Base-by-base conservation (phyloP, 495 filamentous ascomycete species). In the Penicillium fimorum region DNA sequence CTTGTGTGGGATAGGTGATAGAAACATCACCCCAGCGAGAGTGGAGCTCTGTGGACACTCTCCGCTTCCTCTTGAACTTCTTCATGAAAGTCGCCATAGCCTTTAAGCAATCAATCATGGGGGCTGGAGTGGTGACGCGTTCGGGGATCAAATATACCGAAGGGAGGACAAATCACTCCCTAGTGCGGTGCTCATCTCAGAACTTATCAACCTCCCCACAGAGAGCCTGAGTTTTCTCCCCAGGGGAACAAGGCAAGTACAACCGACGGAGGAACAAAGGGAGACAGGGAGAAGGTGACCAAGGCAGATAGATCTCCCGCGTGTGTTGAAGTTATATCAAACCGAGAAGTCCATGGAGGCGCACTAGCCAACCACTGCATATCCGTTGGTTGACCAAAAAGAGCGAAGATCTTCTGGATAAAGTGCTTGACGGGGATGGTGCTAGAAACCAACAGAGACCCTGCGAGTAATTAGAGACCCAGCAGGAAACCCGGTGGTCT, bases 21-120 rank as follows among this genome's bases (percentile, higher is more conserved):
- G 69, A 58, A 18, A 68, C 57, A 58, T 78, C 76, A 22, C 76
- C 76, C 70, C 73, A 78, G 57, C 74, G 73, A 17, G 69, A 58
- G 54, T 78, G 65, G 40, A 77, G 57, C 37, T 76, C 70, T 1
- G 74, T 74, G 7, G 74, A 75, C 5, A 76, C 55, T 58, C 68
- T 69, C 46, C 67, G 73, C 58, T 73, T 77, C 55, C 64, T 61
- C 47, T 73, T 68, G 55, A 76, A 59, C 58, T 64, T 74, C 47
- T 67, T 68, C 35, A 76, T 63, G 40, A 76, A 54, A 44, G 56
- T 62, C 50, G 68, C 66, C 74, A 76, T 76, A 50, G 61, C 65
- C 20, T 64, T 58, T 35, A 59, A 52, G 20, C 59, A 57, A 27
- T 62, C 62, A 27, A 56, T 64, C 70, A 76, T 73, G 32, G 45